Base-by-base conservation (phyloP, 805 yeast species). In the Ogataea zsoltii region DNA sequence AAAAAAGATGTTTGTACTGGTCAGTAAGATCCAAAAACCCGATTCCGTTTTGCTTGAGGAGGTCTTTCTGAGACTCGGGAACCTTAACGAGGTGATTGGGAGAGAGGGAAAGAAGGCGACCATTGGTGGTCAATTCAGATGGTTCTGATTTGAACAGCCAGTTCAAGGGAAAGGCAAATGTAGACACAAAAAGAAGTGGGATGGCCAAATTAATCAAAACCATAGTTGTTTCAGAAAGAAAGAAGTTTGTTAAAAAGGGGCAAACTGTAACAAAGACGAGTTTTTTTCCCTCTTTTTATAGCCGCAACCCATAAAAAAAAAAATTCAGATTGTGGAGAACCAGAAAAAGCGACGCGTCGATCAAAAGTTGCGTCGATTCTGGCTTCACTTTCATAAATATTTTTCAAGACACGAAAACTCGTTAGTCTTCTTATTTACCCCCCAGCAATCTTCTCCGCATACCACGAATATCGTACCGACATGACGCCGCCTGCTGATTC, bases 11-110 rank as follows among this genome's bases (percentile, higher is more conserved):
- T 13, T 32, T 33, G 38, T 37, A 49, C 23, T 46, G 49, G 6
- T 33, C 15, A 13, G 79, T 72, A 13, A 74, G 65, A 56, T 75
- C 79, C 34, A 74, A 65, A 46, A 73, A 74, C 33, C 62, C 61
- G n/a, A 58, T 53, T 32, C 68, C 66, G 7, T 62, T 48, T 31
- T 70, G 51, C 47, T 58, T 66, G 44, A 69, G 59, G 4, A 51
- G 42, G 45, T 66, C 53, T 50, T 73, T 74, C 10, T 65, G 69
- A 7, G 50, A 46, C 48, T 74, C 79, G 11, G 66, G 51, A n/a
- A 68, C 41, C 23, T 46, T 46, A 30, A 44, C 23, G 3, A 51
- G 13, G 23, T 50, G 44, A 14, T 48, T 42, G 2, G 46, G 50
- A 1, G 25, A 14, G 12, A 36, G 12, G 13, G 56, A 51, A 10